These are phyloP conservation scores for Dictyostelium intermedium DNA, from an alignment of 78 protist genomes.

Conservation along the genomic window DNA sequence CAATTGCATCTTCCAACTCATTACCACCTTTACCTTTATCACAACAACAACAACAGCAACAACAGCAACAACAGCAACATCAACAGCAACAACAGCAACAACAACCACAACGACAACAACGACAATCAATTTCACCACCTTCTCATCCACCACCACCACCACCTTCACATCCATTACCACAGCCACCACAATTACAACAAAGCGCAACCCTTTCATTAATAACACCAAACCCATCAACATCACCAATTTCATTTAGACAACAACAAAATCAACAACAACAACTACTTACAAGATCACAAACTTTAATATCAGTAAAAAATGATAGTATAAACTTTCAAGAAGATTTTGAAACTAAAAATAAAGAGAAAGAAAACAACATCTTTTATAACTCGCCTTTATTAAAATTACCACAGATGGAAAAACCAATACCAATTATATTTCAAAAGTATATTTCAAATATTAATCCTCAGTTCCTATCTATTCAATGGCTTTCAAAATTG, in stretches of 20 bases:
- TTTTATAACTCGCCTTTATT: neutral
- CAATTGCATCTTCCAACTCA: neutral
- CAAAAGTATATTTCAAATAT: neutral
- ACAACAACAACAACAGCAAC: neutral
- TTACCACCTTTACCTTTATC: neutral
- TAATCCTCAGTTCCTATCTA: neutral
- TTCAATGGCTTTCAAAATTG: constrained; percentile 2
- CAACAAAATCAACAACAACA: neutral
- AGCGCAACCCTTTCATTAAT: neutral
- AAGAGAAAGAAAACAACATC: neutral
- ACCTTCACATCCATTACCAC: neutral
- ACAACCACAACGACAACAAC: neutral
- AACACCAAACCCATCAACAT: neutral
- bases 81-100: neutral
- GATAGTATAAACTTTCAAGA: constrained; percentile 2
- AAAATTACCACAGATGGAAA: constrained; percentile 2
- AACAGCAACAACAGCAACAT: too few species aligned
- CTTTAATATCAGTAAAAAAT: constrained; percentile 1
- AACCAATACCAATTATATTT: constrained; percentile 2
- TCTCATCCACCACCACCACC: neutral
- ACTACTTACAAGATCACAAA: neutral
- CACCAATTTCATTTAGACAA: constrained; percentile 3
- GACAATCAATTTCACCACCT: neutral
- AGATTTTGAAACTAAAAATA: constrained; percentile 43
- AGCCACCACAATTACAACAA: neutral